phyloP scores from a whole-genome alignment of 495 filamentous ascomycete species.

The Rusavskia elegans region DNA sequence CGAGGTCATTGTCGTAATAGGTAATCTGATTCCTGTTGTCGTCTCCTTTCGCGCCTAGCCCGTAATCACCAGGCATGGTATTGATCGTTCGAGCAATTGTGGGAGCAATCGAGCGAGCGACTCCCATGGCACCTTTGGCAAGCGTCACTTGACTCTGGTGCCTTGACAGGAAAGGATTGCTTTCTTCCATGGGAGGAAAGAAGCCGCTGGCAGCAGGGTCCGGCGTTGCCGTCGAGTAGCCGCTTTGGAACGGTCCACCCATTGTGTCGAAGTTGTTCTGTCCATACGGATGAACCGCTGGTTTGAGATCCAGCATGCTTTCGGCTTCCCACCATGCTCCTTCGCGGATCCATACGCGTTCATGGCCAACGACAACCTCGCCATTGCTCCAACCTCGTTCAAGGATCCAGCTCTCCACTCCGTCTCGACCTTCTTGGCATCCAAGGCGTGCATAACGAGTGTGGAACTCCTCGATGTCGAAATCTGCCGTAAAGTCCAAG shows the following conservation, averaged over 20 bases:
- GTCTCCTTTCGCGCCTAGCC: slow-evolving; percentile 75
- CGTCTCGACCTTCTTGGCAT: slow-evolving; percentile 79
- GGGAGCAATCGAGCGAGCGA: slow-evolving; percentile 57
- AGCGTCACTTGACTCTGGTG: slow-evolving; percentile 40
- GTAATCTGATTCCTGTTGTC: slow-evolving; percentile 48
- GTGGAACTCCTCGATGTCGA: slow-evolving; percentile 84
- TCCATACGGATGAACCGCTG: slow-evolving; percentile 24
- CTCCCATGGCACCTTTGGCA: slow-evolving; percentile 35
- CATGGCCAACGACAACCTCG: slow-evolving; percentile 76
- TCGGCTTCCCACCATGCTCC: slow-evolving; percentile 96
- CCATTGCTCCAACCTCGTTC: slow-evolving; percentile 97
- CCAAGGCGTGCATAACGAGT: slow-evolving; percentile 68
- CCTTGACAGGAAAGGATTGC: slow-evolving; percentile 51
- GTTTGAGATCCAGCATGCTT: slow-evolving; percentile 85
- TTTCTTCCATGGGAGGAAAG: slow-evolving; percentile 49
- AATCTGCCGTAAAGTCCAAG: slow-evolving; percentile 95
- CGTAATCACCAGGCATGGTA: slow-evolving; percentile 57
- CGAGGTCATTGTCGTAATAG: slow-evolving; percentile 48
- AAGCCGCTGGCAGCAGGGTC: slow-evolving; percentile 46
- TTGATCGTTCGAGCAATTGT: slow-evolving; percentile 46
- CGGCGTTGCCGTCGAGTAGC: slow-evolving; percentile 39
- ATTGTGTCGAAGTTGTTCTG: slow-evolving; percentile 25
- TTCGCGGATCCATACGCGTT: slow-evolving; percentile 92
- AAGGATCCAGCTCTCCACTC: slow-evolving; percentile 87
- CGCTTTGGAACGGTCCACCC: slow-evolving; percentile 34